Base-by-base conservation (phyloP, 2,329 filamentous ascomycete genomes). In the Trichoderma koningii region DNA sequence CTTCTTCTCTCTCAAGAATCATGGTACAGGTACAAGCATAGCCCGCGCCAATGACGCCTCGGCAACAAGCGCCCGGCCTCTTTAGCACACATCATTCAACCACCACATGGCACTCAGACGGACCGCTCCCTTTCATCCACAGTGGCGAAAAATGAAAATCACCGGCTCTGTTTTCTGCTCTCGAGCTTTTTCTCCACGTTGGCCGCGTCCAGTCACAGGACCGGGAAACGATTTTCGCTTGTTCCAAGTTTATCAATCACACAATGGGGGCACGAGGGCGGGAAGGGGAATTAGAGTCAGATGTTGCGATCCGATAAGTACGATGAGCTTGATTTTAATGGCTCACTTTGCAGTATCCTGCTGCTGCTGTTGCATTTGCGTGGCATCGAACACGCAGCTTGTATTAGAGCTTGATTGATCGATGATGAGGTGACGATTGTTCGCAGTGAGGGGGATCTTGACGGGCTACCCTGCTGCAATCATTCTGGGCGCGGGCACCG, bases 91-190 rank as follows among this genome's bases (percentile, higher is more conserved):
- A 9, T 23, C 28, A 19, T 48, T 19, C 26, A 21, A 12, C 42
- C 47, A 48, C 55, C 55, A 41, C 55, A 59, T 59, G 55, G 42
- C 55, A 30, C 56, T 48, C n/a, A 60, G 41, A 19, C 19, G 30
- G 30, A 34, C 30, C 30, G 30, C 30, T 34, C 30, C 30, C 30
- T 34, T 34, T 51, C 41, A 45, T 44, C 59, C 59, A 62, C 59
- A 30, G 59, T 62, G 59, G 59, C 59, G 53, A 62, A 62, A 57
- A 34, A 21, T 9, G 53, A 62, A 57, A 57, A 34, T 7, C 12
- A 30, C 48, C 47, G 38, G 48, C 26, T 26, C 14, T 62, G 23
- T 41, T 53, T 53, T 59, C 59, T 62, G 9, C 34, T 12, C 12
- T 38, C 3, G 34, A 38, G 34, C 34, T 34, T 30, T 30, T 38